phyloP scores from a whole-genome alignment of 2,329 filamentous ascomycete species.

The Calonectria pauciramosa region DNA sequence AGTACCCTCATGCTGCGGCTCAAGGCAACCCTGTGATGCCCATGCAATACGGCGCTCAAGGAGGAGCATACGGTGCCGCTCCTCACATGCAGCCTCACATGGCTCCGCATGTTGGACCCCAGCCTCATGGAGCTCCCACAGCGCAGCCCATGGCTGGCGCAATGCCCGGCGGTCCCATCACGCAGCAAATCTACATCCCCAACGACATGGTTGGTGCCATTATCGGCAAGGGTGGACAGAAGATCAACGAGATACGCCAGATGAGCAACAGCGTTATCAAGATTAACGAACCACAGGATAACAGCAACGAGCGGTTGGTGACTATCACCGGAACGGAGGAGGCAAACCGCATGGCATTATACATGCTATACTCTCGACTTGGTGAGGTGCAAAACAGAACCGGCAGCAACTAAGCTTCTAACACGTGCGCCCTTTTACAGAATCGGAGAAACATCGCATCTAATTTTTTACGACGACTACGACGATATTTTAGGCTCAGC shows the following conservation, averaged over 20 bases:
- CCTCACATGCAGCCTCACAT: conserved; percentile 82
- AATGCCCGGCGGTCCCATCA: conserved; percentile 76
- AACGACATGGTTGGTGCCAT: conserved; percentile 99
- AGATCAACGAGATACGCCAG: conserved; percentile 99
- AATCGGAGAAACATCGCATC: conserved; percentile 62
- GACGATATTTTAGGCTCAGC: conserved; percentile 30
- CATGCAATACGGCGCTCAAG: conserved; percentile 85
- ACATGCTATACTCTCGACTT: conserved; percentile 98
- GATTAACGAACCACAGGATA: conserved; percentile 99
- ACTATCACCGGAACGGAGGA: conserved; percentile 98
- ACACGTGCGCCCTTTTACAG: conserved; percentile 46
- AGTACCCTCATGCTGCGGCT: conserved; percentile 75
- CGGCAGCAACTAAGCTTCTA: conserved; percentile 44
- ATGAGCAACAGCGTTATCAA: conserved; percentile 98
- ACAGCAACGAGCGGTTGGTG: conserved; percentile 97
- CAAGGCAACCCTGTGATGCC: conserved; percentile 74
- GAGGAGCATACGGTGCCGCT: conserved; percentile 82
- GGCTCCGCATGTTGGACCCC: conserved; percentile 69
- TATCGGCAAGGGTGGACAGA: conserved; percentile 97
- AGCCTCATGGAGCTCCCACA: conserved; percentile 74
- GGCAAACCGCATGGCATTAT: conserved; percentile 99
- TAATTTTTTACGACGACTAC: conserved; percentile 42
- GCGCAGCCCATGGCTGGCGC: conserved; percentile 80
- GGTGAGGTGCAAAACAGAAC: conserved; percentile 70
- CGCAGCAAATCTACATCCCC: conserved; percentile 98